Percentiles rank a stretch among this genome's conserved stretches.
Evolutionary conservation across 2,329 filamentous ascomycete species (phyloP).

Genomic region (Phaeomoniella chlamydospora): DNA sequence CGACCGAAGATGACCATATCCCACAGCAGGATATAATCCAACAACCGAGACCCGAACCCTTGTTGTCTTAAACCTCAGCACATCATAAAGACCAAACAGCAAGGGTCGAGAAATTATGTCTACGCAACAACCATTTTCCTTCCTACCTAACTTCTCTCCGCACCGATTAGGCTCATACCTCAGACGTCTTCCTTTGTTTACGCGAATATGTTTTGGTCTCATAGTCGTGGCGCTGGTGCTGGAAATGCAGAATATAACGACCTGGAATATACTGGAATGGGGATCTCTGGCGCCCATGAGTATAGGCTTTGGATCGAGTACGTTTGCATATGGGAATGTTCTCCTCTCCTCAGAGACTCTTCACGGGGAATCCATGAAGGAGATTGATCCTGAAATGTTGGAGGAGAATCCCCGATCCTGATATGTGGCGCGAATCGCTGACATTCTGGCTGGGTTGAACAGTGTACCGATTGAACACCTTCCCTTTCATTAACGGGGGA

Average conservation of each 20-base stretch:
- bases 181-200: constrained; percentile 75
- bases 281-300: constrained; percentile 65
- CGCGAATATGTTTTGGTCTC: constrained; percentile 51
- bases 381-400: neutral
- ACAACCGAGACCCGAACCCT: no score
- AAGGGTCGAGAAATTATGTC: no score
- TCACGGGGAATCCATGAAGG: neutral
- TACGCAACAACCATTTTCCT: neutral
- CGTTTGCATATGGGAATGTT: constrained; percentile 18
- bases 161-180: constrained; percentile 63
- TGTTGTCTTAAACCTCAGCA: no score
- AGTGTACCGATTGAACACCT: constrained; percentile 93
- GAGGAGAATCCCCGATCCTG: neutral
- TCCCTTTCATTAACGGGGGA: constrained; percentile 70
- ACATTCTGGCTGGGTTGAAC: constrained; percentile 5
- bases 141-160: neutral
- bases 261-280: constrained; percentile 63
- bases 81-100: no score
- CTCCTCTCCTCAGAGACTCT: neutral
- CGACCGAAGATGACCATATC: no score
- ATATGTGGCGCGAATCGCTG: constrained; percentile 2
- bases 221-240: constrained; percentile 58
- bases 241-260: constrained; percentile 42
- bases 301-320: constrained; percentile 57
- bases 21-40: no score